phyloP scores from a whole-genome alignment of 768 basidiomycete genomes.

The Porpolomopsis calyptriformis region DNA sequence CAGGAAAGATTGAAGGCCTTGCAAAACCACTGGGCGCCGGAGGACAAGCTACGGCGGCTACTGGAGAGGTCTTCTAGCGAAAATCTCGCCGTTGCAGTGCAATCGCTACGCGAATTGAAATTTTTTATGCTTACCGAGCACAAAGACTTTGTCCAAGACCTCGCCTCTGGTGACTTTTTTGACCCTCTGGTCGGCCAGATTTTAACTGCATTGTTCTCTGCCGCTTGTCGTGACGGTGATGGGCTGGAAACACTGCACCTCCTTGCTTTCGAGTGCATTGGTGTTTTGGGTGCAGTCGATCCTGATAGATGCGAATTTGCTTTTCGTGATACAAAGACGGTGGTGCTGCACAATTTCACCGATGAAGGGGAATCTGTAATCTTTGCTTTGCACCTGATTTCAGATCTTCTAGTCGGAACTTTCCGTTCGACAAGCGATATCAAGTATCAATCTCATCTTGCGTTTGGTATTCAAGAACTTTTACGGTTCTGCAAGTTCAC shows the following conservation, averaged over 20 bases:
- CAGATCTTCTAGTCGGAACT: conserved; percentile 75
- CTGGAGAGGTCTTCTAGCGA: conserved; percentile 69
- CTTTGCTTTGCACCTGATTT: conserved; percentile 82
- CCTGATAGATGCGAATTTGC: conserved; percentile 81
- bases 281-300: conserved; percentile 86
- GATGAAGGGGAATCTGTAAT: conserved; percentile 64
- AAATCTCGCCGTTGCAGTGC: conserved; percentile 65
- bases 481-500: conserved; percentile 81
- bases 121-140: conserved; percentile 44
- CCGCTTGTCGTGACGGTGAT: conserved; percentile 72
- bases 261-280: conserved; percentile 82
- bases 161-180: conserved; percentile 81
- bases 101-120: conserved; percentile 69
- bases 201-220: conserved; percentile 52
- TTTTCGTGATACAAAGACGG: conserved; percentile 47
- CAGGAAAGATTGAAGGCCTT: conserved; percentile 31
- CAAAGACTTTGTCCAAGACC: conserved; percentile 40
- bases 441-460: conserved; percentile 79
- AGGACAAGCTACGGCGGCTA: conserved; percentile 49
- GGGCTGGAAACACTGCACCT: conserved; percentile 54
- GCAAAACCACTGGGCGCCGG: conserved; percentile 41
- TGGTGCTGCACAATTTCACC: conserved; percentile 70
- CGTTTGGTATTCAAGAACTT: conserved; percentile 87
- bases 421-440: conserved; percentile 93
- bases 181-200: conserved; percentile 63